Evolutionary conservation across 179 eudicot genomes (phyloP), one percentile per base, ranked within the genome.

Genomic region (Camellia oleifera): DNA sequence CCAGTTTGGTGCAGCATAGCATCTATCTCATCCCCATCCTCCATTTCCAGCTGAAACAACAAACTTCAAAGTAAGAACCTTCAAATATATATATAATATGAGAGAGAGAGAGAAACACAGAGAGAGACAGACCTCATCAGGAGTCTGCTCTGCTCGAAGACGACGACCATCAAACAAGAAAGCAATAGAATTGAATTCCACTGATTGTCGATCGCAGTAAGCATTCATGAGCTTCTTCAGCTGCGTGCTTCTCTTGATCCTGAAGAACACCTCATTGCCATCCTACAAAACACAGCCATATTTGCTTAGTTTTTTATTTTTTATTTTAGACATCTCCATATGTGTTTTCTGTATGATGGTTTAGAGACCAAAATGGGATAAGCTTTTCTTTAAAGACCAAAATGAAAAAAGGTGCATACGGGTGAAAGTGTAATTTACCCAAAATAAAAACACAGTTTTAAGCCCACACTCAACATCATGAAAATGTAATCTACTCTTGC

Each of bases 221-320:
- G 88, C 86, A 66, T 83, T 76, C 86, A 86, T 86, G 13, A 86
- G 83, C 56, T 81, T 86, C 83, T 76, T 76, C 60, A 86, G 77
- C 26, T 81, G 81, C 2, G 86, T 83, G 83, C 78, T 83, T 75
- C 88, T 83, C 77, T 83, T 86, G 65, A 86, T 86, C 81, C 83
- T 83, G 64, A 86, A 86, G 52, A 81, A 76, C 68, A 83, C 84
- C 50, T 86, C 86, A 81, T 72, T 83, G 15, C 88, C 88, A 48
- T 83, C 84, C 88, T 86, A 72, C 76, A 63, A 13, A 74, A 58
- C 5, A 60, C 63, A 60, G 20, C 15, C 60, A 10, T 56, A 4
- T 56, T 56, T 0, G 60, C 40, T 32, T 32, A 32, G 40, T 32
- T 32, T 23, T 23, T 23, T 23, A 32, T 32, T 32, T 26, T 26